Base-by-base conservation (phyloP, 2,329 filamentous ascomycete genomes). In the Alternaria sp. region DNA sequence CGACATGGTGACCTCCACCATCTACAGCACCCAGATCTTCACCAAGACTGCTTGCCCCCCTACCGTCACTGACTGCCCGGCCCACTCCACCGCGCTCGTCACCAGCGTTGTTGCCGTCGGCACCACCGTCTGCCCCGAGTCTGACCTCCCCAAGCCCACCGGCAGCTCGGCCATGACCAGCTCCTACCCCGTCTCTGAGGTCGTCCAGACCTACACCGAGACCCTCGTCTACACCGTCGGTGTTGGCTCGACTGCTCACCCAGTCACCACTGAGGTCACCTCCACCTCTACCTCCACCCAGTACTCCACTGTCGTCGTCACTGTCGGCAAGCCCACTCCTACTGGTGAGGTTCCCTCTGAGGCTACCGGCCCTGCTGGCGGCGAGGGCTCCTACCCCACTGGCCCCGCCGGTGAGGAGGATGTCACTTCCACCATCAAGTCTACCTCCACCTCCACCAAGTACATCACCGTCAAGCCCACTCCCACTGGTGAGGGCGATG, bases 181-280 rank as follows among this genome's bases (percentile, higher is more conserved):
- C 65, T 49, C 63, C 46, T 62, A 62, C 64, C 71, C 72, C 36
- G 67, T 72, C 54, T 70, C 72, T 40, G 72, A 75, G 71, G 66
- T 73, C 51, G 68, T 68, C 67, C 71, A 76, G 57, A 78, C 79
- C 68, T 75, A 69, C 13, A 83, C 81, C 69, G 71, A 75, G 55
- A 83, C 81, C 46, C 73, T 84, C 28, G 80, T 81, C 64, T 81
- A 82, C 73, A 82, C 82, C 67, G 68, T 81, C 61, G 75, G 79
- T 67, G 64, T 73, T 62, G 75, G 80, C 68, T 75, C 77, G 55
- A 83, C 73, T 65, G 83, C 80, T 65, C 84, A 82, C 71, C 80
- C 83, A 60, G 74, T 86, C 64, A 83, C 75, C 62, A 80, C 77
- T 32, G 69, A 77, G 70, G 67, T 78, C 59, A 64, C 64, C 52